Evolutionary conservation across 2,329 filamentous ascomycete genomes (phyloP), one percentile per base, ranked within the genome.

Genomic region (Aureobasidium sp.): DNA sequence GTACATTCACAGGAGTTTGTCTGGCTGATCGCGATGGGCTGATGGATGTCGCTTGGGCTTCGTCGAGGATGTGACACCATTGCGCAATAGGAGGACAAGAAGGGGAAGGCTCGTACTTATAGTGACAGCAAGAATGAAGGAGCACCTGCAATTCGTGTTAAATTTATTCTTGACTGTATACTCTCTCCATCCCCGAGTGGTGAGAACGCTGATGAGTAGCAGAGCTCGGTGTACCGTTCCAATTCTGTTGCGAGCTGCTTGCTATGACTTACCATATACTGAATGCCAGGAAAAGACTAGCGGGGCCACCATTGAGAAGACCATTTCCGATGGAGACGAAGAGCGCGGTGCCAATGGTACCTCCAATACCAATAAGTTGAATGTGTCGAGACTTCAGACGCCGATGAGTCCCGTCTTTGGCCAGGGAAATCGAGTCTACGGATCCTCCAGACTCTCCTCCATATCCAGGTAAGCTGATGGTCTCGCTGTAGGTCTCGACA

Each of bases 261-360:
- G 29, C 9, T 9, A 3, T 14, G 35, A 60, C 64, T 61, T 40
- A 65, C 77, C 77, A 79, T 39, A 79, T 68, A 5, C 75, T 73
- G 64, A 78, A 79, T 5, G 77, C 77, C 31, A 78, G 63, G 66
- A 79, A 79, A 58, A 79, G 67, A 60, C 75, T 76, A n/a, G 64
- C 77, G 12, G 77, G 77, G 6, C 77, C 77, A 35, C 77, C 77
- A 67, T 78, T 77, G 68, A 78, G 71, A 64, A 79, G 66, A 24
- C 76, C 76, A 52, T 69, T 70, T 31, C 77, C 77, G 60, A 79
- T 79, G 59, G 78, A 76, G 8, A 79, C 77, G 65, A 77, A 79
- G 1, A 79, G 69, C 0, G 76, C 76, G n/a, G 77, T 79, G 29
- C 77, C 77, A 65, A 79, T 79, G 0, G 77, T 79, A 40, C 50